Percentiles rank a stretch among this genome's conserved stretches.
Evolutionary conservation across 768 basidiomycete species (phyloP).

Genomic region (Daedaleopsis sinensis): DNA sequence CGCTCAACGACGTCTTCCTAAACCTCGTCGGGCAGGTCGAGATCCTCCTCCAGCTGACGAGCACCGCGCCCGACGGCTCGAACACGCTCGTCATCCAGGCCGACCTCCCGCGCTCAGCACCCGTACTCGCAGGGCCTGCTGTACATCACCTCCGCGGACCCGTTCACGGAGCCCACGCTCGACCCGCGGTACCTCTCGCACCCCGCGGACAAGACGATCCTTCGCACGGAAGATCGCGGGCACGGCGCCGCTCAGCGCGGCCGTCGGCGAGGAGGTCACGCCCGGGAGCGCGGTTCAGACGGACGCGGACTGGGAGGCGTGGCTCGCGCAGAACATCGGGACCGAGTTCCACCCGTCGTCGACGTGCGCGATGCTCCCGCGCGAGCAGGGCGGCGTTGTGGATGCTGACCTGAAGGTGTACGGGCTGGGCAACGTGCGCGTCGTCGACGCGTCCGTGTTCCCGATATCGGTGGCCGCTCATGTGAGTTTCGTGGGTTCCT

Average conservation of each 20-base stretch:
- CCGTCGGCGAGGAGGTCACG: constrained; percentile 47
- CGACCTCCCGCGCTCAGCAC: constrained; percentile 67
- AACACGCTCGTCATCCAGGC: constrained; percentile 58
- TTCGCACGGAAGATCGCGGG: constrained; percentile 61
- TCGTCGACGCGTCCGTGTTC: constrained; percentile 60
- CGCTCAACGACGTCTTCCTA: constrained; percentile 41
- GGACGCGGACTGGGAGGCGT: constrained; percentile 60
- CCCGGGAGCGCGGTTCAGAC: constrained; percentile 54
- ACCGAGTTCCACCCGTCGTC: constrained; percentile 66
- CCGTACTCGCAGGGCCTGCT: constrained; percentile 67
- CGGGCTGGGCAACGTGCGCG: constrained; percentile 58
- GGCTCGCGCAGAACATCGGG: constrained; percentile 44
- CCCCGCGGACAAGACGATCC: constrained; percentile 47
- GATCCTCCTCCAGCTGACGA: constrained; percentile 50
- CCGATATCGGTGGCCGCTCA: constrained; percentile 57
- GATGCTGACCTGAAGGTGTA: constrained; percentile 58
- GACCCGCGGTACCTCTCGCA: constrained; percentile 70
- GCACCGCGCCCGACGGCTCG: constrained; percentile 41
- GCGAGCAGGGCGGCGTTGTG: constrained; percentile 57
- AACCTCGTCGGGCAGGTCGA: constrained; percentile 56
- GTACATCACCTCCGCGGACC: constrained; percentile 58
- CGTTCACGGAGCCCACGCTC: constrained; percentile 63
- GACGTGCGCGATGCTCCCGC: constrained; percentile 61
- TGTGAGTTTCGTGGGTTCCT: constrained; percentile 24
- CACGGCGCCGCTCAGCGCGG: constrained; percentile 50